Percentiles rank a stretch among this genome's conserved stretches.
phyloP scores from a whole-genome alignment of 257 asterid species.

The Solanum lignicaule region DNA sequence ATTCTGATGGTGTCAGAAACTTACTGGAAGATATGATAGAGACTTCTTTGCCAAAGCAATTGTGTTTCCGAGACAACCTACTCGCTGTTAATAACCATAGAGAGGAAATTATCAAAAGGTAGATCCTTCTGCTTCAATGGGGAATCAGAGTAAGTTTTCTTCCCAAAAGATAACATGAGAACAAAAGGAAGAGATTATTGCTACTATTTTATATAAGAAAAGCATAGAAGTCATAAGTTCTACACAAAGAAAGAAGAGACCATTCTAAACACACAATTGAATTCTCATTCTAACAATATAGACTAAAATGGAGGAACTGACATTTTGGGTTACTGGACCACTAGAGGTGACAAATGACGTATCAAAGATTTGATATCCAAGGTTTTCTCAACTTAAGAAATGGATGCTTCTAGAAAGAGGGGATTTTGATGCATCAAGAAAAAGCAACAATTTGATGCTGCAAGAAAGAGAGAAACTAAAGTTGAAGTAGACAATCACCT shows the following conservation, averaged over 20 bases:
- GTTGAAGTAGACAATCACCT: conserved; percentile 33
- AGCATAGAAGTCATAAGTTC: not conserved
- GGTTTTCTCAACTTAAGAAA: not conserved
- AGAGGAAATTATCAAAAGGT: not conserved
- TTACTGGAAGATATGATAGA: conserved; percentile 47
- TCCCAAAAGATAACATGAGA: not conserved
- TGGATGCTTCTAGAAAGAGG: not conserved
- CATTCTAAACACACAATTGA: not conserved
- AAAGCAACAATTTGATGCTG: not conserved
- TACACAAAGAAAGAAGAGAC: not conserved
- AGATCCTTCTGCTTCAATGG: not conserved
- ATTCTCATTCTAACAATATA: not conserved
- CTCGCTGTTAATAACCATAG: conserved; percentile 32
- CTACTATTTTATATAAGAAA: not conserved
- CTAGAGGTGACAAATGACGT: not conserved
- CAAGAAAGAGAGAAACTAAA: not conserved
- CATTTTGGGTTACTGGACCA: not conserved
- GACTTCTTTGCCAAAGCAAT: conserved; percentile 60
- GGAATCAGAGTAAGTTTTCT: not conserved
- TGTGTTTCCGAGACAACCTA: conserved; percentile 73
- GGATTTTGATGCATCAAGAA: not conserved
- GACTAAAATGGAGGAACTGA: not conserved
- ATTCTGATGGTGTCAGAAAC: conserved; percentile 9
- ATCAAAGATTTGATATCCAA: not conserved
- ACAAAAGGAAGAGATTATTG: not conserved